Conservation (phyloP, 208 protist genomes). For the Leptomonas pyrrhocoris region DNA sequence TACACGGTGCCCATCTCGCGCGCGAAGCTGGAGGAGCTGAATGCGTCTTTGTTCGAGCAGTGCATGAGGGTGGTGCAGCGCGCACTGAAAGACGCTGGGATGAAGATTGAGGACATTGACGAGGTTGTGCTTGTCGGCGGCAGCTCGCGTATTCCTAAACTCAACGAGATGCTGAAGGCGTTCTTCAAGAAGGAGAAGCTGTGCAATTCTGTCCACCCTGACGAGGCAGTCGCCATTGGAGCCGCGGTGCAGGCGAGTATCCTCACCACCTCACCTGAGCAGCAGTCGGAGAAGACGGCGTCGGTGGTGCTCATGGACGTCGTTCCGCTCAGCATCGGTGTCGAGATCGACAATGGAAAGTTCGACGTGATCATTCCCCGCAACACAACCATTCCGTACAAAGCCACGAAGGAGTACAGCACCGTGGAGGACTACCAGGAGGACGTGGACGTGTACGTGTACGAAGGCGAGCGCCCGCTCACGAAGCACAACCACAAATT, state of each 20-base stretch:
- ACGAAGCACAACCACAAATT: slow-evolving; percentile 99
- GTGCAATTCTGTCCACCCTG: slow-evolving; percentile 94
- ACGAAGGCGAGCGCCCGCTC: slow-evolving; percentile 98
- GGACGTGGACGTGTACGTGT: slow-evolving; percentile 99
- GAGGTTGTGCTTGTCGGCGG: slow-evolving; percentile 96
- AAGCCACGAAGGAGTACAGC: slow-evolving; percentile 95
- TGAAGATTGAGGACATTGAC: slow-evolving; percentile 82
- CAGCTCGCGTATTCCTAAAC: slow-evolving; percentile 97
- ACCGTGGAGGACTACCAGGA: slow-evolving; percentile 98
- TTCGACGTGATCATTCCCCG: slow-evolving; percentile 91
- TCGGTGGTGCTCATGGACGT: slow-evolving; percentile 96
- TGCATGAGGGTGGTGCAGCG: slow-evolving; percentile 82
- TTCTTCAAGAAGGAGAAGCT: slow-evolving; percentile 76
- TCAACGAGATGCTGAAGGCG: slow-evolving; percentile 86
- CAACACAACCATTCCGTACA: slow-evolving; percentile 91
- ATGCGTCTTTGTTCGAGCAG: slow-evolving; percentile 72
- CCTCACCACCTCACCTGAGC: slow-evolving; percentile 73
- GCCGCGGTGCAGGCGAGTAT: slow-evolving; percentile 99
- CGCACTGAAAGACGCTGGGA: slow-evolving; percentile 88
- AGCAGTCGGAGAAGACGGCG: slow-evolving; percentile 79
- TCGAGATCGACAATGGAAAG: slow-evolving; percentile 95
- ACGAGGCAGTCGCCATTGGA: slow-evolving; percentile 99
- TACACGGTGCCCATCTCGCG: slow-evolving; percentile 96
- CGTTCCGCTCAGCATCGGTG: slow-evolving; percentile 96
- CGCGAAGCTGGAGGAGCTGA: slow-evolving; percentile 98